Conservation (phyloP, 306 rosid species). For the Prunus fruticosa region DNA sequence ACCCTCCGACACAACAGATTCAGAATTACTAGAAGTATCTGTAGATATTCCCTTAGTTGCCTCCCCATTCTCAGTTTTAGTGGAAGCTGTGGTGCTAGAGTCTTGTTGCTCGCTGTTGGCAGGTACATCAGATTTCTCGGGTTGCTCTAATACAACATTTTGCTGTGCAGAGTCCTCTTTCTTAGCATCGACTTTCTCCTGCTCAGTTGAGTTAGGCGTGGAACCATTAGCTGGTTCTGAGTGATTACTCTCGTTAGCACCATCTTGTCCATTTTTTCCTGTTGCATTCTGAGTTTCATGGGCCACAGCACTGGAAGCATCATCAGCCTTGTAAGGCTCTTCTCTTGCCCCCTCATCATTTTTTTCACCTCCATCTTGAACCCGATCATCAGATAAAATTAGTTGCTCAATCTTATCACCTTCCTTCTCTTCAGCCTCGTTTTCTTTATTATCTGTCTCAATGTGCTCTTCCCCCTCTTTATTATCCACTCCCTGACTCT, state of each 20-base stretch:
- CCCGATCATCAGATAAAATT: slow-evolving; percentile 46
- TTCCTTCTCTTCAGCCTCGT: slow-evolving; percentile 37
- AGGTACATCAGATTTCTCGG: slow-evolving; percentile 30
- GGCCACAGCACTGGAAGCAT: slow-evolving; percentile 77
- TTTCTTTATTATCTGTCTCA: slow-evolving; percentile 23
- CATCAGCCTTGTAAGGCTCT: slow-evolving; percentile 69
- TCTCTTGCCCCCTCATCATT: slow-evolving; percentile 57
- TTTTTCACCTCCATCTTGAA: slow-evolving; percentile 51
- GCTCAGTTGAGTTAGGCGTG: slow-evolving; percentile 9
- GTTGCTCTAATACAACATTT: slow-evolving; percentile 24
- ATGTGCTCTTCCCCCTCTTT: slow-evolving; percentile 45
- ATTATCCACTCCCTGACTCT: slow-evolving; percentile 23
- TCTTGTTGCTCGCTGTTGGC: slow-evolving; percentile 31
- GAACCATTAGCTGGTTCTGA: slow-evolving; percentile 32
- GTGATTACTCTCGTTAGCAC: slow-evolving; percentile 32
- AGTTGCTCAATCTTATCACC: slow-evolving; percentile 45
- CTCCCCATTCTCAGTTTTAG: slow-evolving; percentile 28
- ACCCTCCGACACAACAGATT: neutral
- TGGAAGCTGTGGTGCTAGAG: slow-evolving; percentile 29
- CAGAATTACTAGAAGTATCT: slow-evolving; percentile 31
- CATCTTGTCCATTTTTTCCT: slow-evolving; percentile 35
- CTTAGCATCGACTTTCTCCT: slow-evolving; percentile 36
- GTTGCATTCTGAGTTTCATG: slow-evolving; percentile 38
- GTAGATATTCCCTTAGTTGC: slow-evolving; percentile 31
- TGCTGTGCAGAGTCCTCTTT: slow-evolving; percentile 37